A percentile compares a stretch with the other conserved stretches of the same genome.
Evolutionary conservation across 352 stramenopile species (phyloP).

Genomic region (Phytophthora lateralis): DNA sequence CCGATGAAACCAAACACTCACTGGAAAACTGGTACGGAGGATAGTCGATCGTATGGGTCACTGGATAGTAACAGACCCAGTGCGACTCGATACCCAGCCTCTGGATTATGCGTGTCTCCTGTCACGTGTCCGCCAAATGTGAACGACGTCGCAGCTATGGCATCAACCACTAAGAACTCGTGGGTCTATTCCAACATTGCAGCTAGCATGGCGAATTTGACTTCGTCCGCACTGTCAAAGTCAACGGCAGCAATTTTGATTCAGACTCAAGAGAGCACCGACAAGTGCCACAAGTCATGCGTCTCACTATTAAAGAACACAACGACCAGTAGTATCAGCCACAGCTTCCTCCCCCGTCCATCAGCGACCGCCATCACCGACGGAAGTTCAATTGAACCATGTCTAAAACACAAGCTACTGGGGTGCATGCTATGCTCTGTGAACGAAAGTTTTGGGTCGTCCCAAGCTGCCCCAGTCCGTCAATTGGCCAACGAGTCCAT

Average conservation of each 20-base stretch:
- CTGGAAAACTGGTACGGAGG: not conserved
- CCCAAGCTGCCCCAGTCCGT: not conserved
- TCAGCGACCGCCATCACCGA: not conserved
- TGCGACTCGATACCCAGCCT: not conserved
- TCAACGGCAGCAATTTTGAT: slow-evolving; percentile 11
- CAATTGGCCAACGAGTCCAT: not conserved
- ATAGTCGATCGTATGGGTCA: not conserved
- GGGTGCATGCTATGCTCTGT: slow-evolving; percentile 69
- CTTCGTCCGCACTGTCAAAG: slow-evolving; percentile 17
- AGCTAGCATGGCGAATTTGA: not conserved
- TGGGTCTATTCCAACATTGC: slow-evolving; percentile 10
- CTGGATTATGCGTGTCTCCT: slow-evolving; percentile 16
- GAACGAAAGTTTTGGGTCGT: slow-evolving; percentile 15
- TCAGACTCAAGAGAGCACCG: slow-evolving; percentile 14
- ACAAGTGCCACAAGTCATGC: not conserved
- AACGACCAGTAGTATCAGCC: slow-evolving; percentile 9
- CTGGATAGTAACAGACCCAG: not conserved
- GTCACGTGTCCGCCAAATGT: slow-evolving; percentile 1
- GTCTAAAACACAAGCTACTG: slow-evolving; percentile 62
- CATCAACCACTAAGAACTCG: slow-evolving; percentile 4
- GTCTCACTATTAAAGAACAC: slow-evolving; percentile 16
- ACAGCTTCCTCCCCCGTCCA: slow-evolving; percentile 2
- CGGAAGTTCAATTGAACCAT: slow-evolving; percentile 15
- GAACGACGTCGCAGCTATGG: not conserved
- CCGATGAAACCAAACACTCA: not conserved